phyloP scores from a whole-genome alignment of 192 early-diverging fungal species.

The Coemansia sp. region DNA sequence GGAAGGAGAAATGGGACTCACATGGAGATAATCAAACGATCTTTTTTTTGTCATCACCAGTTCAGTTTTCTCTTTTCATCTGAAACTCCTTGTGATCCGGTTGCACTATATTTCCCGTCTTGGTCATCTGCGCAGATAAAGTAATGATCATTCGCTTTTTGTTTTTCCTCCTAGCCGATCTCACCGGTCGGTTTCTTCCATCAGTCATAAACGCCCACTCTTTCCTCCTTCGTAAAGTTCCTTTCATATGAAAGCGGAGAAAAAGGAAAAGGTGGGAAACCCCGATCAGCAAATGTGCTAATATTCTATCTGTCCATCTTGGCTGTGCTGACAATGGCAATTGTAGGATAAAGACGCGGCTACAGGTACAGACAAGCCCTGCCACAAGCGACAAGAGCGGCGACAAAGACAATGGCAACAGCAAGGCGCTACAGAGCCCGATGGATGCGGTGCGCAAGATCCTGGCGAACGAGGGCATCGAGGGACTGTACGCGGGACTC shows the following conservation, averaged over 20 bases:
- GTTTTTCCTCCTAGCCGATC: too few relatives aligned
- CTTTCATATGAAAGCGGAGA: background rate
- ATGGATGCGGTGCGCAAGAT: constrained; percentile 85
- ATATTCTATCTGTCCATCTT: background rate
- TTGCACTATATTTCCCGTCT: too few relatives aligned
- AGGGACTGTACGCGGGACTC: constrained; percentile 87
- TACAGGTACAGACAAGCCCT: constrained; percentile 85
- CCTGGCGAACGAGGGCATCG: constrained; percentile 74
- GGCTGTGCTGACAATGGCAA: background rate
- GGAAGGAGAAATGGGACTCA: too few relatives aligned
- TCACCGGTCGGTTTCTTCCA: too few relatives aligned
- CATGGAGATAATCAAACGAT: too few relatives aligned
- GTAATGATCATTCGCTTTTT: too few relatives aligned
- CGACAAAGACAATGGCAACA: background rate
- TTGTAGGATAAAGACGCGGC: constrained; percentile 80
- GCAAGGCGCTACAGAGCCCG: constrained; percentile 61
- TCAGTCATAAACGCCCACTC: too few relatives aligned
- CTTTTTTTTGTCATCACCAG: too few relatives aligned
- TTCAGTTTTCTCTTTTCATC: too few relatives aligned
- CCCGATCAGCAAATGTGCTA: background rate
- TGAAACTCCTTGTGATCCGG: too few relatives aligned
- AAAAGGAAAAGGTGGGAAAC: background rate
- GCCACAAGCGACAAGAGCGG: constrained; percentile 21
- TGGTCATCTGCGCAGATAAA: too few relatives aligned
- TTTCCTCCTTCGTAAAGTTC: background rate